phyloP scores from a whole-genome alignment of 2,329 filamentous ascomycete species.

The Microascus cirrosus region DNA sequence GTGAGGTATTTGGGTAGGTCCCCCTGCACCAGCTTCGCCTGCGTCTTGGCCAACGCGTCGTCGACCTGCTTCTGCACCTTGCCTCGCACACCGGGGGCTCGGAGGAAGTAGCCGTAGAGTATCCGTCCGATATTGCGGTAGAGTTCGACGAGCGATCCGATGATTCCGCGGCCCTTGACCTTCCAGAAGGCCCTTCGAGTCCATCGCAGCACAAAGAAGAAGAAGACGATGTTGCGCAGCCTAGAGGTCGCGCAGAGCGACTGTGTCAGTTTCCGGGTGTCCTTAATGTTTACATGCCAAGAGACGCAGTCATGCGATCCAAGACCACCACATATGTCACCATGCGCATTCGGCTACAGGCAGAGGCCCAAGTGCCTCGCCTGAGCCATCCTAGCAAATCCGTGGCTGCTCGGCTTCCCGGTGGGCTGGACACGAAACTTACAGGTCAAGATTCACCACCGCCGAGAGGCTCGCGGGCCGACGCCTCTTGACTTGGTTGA shows the following conservation, averaged over 20 bases:
- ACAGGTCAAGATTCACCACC: conserved; percentile 59
- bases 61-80: conserved; percentile 78
- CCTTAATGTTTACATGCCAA: neutral
- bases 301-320: neutral
- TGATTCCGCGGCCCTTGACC: conserved; percentile 75
- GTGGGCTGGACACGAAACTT: conserved; percentile 21
- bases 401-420: neutral
- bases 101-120: conserved; percentile 76
- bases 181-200: conserved; percentile 71
- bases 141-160: conserved; percentile 66
- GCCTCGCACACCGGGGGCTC: conserved; percentile 72
- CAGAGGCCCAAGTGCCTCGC: neutral
- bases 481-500: conserved; percentile 48
- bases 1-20: conserved; percentile 62
- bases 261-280: neutral
- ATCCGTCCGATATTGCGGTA: conserved; percentile 63
- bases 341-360: neutral
- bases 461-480: conserved; percentile 44
- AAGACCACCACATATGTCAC: neutral
- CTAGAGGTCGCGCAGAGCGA: conserved; percentile 27
- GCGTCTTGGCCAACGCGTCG: conserved; percentile 68
- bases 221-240: conserved; percentile 76
- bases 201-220: conserved; percentile 78
- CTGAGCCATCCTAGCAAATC: neutral
- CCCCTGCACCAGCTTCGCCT: conserved; percentile 70